Percentiles rank a stretch among this genome's conserved stretches.
Conservation (phyloP, 1,284 basidiomycete genomes). For the Coriolopsis trogii region DNA sequence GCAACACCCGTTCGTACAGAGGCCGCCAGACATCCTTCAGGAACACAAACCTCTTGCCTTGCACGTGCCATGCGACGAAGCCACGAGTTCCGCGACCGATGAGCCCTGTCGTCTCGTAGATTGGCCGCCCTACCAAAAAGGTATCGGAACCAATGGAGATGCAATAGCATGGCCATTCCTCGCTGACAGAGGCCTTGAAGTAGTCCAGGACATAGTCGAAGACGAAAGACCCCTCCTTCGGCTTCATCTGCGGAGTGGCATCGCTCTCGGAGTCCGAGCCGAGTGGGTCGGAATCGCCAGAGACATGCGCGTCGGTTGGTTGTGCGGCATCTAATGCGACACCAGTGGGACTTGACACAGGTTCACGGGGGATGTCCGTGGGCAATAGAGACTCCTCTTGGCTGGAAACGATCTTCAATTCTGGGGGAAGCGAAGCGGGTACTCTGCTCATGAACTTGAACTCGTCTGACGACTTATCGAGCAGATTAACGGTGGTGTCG, state of each 20-base stretch:
- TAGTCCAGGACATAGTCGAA: not conserved
- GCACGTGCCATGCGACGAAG: not conserved
- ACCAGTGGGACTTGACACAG: too few relatives aligned
- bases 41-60: not conserved
- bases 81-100: not conserved
- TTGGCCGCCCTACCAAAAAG: not conserved
- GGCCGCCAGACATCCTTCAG: slow-evolving; percentile 5
- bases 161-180: too few relatives aligned
- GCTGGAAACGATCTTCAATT: too few relatives aligned
- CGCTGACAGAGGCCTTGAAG: not conserved
- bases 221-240: not conserved
- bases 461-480: not conserved
- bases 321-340: too few relatives aligned
- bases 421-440: too few relatives aligned
- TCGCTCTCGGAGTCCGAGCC: too few relatives aligned
- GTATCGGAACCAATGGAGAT: too few relatives aligned
- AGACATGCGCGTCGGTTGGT: too few relatives aligned
- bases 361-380: too few relatives aligned
- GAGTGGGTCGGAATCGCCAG: too few relatives aligned
- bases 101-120: not conserved
- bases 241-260: too few relatives aligned
- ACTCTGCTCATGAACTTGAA: not conserved
- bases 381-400: too few relatives aligned
- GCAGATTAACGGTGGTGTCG: not conserved
- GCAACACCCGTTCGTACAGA: not conserved